Evolutionary conservation across 305 asterid species (phyloP), one percentile per base, ranked within the genome.

Genomic region (Fraxinus greggii): DNA sequence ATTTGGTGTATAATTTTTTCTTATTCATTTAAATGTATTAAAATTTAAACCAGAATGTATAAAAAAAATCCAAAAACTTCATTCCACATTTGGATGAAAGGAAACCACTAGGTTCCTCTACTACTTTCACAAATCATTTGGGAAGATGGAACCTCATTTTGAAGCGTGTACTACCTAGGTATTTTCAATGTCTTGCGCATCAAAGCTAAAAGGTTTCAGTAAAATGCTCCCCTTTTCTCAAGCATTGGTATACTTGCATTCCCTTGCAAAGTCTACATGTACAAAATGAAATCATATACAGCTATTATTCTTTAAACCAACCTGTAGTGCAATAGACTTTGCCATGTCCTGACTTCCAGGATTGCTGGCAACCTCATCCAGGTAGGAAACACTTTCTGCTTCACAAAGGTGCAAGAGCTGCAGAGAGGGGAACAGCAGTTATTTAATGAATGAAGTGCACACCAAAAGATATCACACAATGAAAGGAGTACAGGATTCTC

Each of bases 361-460:
- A 76, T 88, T 90, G 88, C 95, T 92, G 83, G 98, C 95, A 82
- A 95, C 98, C 89, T 93, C 99, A 79, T 97, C 99, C 90, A 97
- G 90, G 90, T 93, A 97, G 82, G 99, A 95, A 3, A 92, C 92
- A 77, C 90, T 91, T 87, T 97, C 99, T 15, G 97, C 93, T 89
- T 97, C 99, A 59, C 98, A 97, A 26, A 97, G 99, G 88, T 90
- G 88, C 92, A 92, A 86, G 74, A 97, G 93, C 99, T 97, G 96
- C 94, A 90, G 78, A 32, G 84, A 63, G 42, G 82, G 23, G 67
- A 65, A 80, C 76, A 31, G 40, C 82, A 82, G 77, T 79, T 83
- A 79, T 80, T 76, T 82, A 69, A 54, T 70, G 70, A 82, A 69
- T 21, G 31, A 73, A 63, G 73, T 75, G 79, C 76, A 65, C 78